These are phyloP conservation scores for Hericium alpestre DNA, from an alignment of 768 basidiomycete genomes.

Conservation along the genomic window DNA sequence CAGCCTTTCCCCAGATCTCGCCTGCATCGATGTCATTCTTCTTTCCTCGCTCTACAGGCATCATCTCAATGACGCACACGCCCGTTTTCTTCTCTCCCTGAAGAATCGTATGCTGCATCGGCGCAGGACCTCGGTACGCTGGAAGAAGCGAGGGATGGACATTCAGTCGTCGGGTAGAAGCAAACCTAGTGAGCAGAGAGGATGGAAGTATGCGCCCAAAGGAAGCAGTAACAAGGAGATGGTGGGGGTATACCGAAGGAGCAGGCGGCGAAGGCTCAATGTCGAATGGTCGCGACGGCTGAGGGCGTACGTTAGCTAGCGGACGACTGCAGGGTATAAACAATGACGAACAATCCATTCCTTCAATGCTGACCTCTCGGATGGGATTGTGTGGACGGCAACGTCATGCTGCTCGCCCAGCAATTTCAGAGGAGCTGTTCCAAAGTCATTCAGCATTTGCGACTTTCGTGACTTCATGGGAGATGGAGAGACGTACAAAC, in stretches of 20 bases:
- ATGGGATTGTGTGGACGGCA: slow-evolving; percentile 52
- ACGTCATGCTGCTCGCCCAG: slow-evolving; percentile 45
- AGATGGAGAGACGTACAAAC: slow-evolving; percentile 35
- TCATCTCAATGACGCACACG: slow-evolving; percentile 72
- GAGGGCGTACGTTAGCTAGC: slow-evolving; percentile 16
- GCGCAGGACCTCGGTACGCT: slow-evolving; percentile 80
- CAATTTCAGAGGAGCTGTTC: slow-evolving; percentile 58
- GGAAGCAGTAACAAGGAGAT: slow-evolving; percentile 77
- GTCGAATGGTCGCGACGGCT: slow-evolving; percentile 32
- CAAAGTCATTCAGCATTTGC: too few relatives aligned
- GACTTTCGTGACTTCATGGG: too few relatives aligned
- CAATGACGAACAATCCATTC: slow-evolving; percentile 45
- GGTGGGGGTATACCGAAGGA: slow-evolving; percentile 22
- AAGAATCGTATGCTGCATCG: slow-evolving; percentile 75
- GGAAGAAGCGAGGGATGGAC: slow-evolving; percentile 87
- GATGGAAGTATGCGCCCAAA: slow-evolving; percentile 79
- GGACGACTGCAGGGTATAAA: not conserved
- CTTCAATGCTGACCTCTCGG: slow-evolving; percentile 46
- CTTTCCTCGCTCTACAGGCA: not conserved
- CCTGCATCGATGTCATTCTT: slow-evolving; percentile 71
- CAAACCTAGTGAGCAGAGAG: slow-evolving; percentile 52
- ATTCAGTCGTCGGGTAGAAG: slow-evolving; percentile 53
- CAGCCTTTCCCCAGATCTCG: slow-evolving; percentile 45
- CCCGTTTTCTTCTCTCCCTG: slow-evolving; percentile 61
- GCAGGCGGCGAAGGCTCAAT: not conserved